These are phyloP conservation scores for Trametes versicolor DNA, from an alignment of 1,284 basidiomycete species.

Conservation along the genomic window DNA sequence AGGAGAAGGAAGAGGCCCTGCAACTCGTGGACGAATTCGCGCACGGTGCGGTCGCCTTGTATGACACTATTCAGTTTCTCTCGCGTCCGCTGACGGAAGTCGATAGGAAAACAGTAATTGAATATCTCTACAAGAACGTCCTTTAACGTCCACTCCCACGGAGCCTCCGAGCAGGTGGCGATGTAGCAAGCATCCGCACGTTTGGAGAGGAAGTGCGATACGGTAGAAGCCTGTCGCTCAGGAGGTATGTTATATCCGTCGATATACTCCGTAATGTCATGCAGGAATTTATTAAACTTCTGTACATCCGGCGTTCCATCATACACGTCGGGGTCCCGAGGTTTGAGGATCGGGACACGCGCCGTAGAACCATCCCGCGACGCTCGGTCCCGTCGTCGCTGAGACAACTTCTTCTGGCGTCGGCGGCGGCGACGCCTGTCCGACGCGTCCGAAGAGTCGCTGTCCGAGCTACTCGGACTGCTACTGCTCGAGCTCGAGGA, in stretches of 20 bases:
- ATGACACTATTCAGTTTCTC: not conserved
- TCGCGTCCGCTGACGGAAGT: slow-evolving; percentile 40
- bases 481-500: no score
- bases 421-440: no score
- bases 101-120: slow-evolving; percentile 52
- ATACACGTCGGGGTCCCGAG: slow-evolving; percentile 18
- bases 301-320: slow-evolving; percentile 15
- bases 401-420: not conserved
- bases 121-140: slow-evolving; percentile 49
- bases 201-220: slow-evolving; percentile 38
- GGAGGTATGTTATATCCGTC: slow-evolving; percentile 18
- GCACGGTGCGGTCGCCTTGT: slow-evolving; percentile 17
- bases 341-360: slow-evolving; percentile 19
- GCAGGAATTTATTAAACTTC: slow-evolving; percentile 26
- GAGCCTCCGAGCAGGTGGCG: slow-evolving; percentile 39
- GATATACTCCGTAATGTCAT: slow-evolving; percentile 24
- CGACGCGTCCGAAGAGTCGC: no score
- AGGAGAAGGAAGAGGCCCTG: slow-evolving; percentile 14
- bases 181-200: slow-evolving; percentile 50
- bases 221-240: not conserved
- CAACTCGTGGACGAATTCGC: slow-evolving; percentile 24
- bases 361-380: not conserved
- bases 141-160: slow-evolving; percentile 30
- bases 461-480: no score
- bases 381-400: not conserved